Evolutionary conservation across 495 filamentous ascomycete genomes (phyloP).

Genomic region (Aspergillus egyptiacus): DNA sequence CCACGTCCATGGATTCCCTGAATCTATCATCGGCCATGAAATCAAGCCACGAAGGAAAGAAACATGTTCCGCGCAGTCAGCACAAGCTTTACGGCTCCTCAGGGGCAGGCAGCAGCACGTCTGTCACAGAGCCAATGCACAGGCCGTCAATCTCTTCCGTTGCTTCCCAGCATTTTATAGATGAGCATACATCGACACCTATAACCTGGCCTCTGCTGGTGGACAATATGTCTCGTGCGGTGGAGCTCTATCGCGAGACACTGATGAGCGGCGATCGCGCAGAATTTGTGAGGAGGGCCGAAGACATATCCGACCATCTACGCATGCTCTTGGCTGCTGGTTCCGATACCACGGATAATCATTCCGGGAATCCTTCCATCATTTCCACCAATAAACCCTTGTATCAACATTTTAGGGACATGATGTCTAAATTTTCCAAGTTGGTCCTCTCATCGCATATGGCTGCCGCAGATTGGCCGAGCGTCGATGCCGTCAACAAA

Average conservation of each 20-base stretch:
- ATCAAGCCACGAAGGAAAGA: conserved; percentile 27
- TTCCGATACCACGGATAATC: conserved; percentile 95
- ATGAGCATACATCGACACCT: conserved; percentile 67
- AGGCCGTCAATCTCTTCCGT: conserved; percentile 51
- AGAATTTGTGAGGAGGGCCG: conserved; percentile 85
- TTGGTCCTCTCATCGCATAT: conserved; percentile 98
- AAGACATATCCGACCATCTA: conserved; percentile 95
- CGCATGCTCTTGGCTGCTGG: conserved; percentile 90
- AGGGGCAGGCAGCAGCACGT: conserved; percentile 30
- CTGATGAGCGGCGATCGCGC: conserved; percentile 73
- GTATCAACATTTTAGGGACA: conserved; percentile 95
- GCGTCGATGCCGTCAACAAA: conserved; percentile 80
- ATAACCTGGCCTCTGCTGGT: conserved; percentile 85
- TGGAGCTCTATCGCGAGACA: conserved; percentile 81
- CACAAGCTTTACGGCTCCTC: conserved; percentile 25
- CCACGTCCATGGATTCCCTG: conserved; percentile 88
- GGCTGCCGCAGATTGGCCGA: conserved; percentile 87
- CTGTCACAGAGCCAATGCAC: conserved; percentile 31
- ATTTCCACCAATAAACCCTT: conserved; percentile 94
- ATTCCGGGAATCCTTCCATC: conserved; percentile 98
- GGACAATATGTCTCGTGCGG: conserved; percentile 80
- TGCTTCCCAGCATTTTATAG: conserved; percentile 76
- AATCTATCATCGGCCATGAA: conserved; percentile 52
- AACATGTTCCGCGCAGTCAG: conserved; percentile 13
- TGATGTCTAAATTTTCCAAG: conserved; percentile 99